Base-by-base conservation (phyloP, 805 yeast species). In the Hanseniaspora vineae region DNA sequence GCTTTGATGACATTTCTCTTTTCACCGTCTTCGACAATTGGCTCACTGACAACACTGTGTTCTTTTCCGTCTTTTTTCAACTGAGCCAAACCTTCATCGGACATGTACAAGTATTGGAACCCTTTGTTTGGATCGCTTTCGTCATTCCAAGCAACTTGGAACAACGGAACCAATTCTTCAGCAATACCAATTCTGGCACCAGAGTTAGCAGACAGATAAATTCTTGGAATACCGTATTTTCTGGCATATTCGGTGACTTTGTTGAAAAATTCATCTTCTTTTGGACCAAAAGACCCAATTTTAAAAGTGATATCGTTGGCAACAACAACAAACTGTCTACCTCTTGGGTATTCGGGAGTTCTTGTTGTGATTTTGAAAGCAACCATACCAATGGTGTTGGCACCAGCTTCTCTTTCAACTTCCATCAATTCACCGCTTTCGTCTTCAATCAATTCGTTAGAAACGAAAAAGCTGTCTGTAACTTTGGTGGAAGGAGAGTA, bases 171-270 rank as follows among this genome's bases (percentile, higher is more conserved):
- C 53, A 92, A 74, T 67, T 92, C 99, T 57, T 92, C 97, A 29
- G 99, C 98, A 64, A 92, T 78, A 62, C 98, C 98, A 54, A 92
- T 85, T 73, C 99, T 81, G 44, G 99, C 99, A 74, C 99, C 99
- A 51, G 97, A 89, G 76, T 92, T 92, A 31, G 98, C 99, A 57
- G 97, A 86, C 57, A 92, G 73, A 69, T 92, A 92, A 49, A 92
- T 77, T 70, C 99, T 77, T 61, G 99, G 99, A 57, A 92, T 80
- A 51, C 98, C 98, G 54, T 81, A 75, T 61, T 77, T 73, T 70
- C 96, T 78, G 33, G 97, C 96, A 56, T 81, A 76, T 60, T 88
- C 94, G 35, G 98, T 92, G 54, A 89, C 95, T 63, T 82, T 80
- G 72, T 85, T 78, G 76, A 92, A 92, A 72, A 81, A 92, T 49